Evolutionary conservation across 2,329 filamentous ascomycete genomes (phyloP).

Genomic region (Colletotrichum tanaceti): DNA sequence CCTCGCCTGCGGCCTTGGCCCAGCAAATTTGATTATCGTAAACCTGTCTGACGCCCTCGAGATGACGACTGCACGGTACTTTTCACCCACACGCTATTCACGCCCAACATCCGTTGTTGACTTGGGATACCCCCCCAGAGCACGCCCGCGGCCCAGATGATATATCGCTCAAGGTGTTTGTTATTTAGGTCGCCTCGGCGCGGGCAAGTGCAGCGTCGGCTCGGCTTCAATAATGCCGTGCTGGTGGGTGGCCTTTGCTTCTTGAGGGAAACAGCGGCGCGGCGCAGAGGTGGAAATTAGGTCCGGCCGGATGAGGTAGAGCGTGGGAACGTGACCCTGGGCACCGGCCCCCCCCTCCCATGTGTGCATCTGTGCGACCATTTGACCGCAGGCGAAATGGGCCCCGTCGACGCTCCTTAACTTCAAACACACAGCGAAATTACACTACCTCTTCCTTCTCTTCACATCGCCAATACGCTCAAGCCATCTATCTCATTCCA

Average conservation of each 20-base stretch:
- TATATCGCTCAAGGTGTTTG: not conserved
- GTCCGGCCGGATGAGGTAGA: constrained; percentile 27
- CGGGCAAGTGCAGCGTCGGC: not conserved
- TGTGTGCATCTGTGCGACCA: not conserved
- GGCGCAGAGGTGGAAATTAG: constrained; percentile 32
- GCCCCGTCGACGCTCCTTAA: constrained; percentile 18
- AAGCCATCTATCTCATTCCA: not conserved
- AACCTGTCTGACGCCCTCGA: not conserved
- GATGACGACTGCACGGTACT: constrained; percentile 6
- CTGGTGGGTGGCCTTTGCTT: not conserved
- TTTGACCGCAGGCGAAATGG: not conserved
- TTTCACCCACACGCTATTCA: not conserved
- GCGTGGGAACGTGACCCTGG: constrained; percentile 1
- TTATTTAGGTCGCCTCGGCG: constrained; percentile 4
- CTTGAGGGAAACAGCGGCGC: not conserved
- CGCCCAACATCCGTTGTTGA: not conserved
- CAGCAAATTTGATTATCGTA: constrained; percentile 24
- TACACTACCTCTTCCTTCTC: not conserved
- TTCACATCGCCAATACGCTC: not conserved
- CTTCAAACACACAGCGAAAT: constrained; percentile 27
- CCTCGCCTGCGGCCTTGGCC: constrained; percentile 4
- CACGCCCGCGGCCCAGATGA: not conserved
- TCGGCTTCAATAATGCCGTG: not conserved
- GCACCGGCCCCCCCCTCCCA: not conserved
- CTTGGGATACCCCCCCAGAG: not conserved